Percentiles rank a stretch among this genome's conserved stretches.
Conservation (phyloP, 345 rosid genomes). For the Eucalyptus grandis region DNA sequence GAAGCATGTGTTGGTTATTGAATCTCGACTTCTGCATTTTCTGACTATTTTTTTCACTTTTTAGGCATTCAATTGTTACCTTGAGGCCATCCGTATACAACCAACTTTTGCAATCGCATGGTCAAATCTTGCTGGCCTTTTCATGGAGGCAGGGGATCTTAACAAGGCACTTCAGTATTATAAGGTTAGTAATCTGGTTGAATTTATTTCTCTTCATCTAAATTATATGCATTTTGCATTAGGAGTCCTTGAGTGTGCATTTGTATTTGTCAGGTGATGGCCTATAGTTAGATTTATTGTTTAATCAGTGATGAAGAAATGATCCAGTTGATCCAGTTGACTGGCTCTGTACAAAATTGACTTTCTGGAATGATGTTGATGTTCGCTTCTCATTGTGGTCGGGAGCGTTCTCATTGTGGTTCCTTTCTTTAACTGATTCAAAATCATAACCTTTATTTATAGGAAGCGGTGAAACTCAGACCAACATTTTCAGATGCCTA, state of each 20-base stretch:
- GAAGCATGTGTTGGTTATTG: background rate
- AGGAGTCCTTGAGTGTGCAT: background rate
- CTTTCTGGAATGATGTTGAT: background rate
- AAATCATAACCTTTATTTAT: background rate
- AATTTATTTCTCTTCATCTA: background rate
- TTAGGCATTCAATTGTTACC: conserved; percentile 98
- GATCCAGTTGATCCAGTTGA: background rate
- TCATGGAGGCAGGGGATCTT: conserved; percentile 96
- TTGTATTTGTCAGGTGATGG: background rate
- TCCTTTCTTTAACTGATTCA: background rate
- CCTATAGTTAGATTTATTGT: background rate
- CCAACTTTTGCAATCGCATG: conserved; percentile 98
- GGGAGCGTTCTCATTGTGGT: background rate
- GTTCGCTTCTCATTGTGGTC: background rate
- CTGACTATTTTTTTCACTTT: conserved; percentile 8
- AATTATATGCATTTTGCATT: background rate
- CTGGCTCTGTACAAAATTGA: background rate
- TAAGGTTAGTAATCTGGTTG: conserved; percentile 33
- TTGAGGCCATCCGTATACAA: conserved; percentile 92
- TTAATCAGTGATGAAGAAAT: background rate
- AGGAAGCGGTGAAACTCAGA: conserved; percentile 96
- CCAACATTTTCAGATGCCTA: conserved; percentile 94
- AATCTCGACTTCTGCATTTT: background rate
- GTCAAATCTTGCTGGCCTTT: conserved; percentile 99
- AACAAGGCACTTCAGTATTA: conserved; percentile 91